Evolutionary conservation across 2,329 filamentous ascomycete genomes (phyloP).

Genomic region (Seiridium cupressi): DNA sequence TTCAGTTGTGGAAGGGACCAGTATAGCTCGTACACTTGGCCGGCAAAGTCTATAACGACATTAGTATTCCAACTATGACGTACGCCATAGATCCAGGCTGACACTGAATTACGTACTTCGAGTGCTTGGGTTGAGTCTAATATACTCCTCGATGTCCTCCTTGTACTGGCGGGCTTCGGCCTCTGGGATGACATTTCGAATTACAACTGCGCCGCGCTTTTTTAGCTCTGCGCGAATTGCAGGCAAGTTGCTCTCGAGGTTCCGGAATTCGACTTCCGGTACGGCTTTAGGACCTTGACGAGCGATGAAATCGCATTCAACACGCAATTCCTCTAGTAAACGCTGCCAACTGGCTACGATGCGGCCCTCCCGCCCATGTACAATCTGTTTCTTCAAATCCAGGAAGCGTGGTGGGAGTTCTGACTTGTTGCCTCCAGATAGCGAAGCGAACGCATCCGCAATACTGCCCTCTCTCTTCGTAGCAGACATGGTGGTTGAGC

Average conservation of each 20-base stretch:
- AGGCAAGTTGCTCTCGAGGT: constrained; percentile 37
- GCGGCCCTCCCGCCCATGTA: constrained; percentile 45
- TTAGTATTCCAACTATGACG: constrained; percentile 19
- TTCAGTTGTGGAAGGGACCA: constrained; percentile 69
- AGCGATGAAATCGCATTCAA: constrained; percentile 47
- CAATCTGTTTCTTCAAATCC: constrained; percentile 51
- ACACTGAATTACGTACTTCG: constrained; percentile 35
- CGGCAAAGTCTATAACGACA: constrained; percentile 64
- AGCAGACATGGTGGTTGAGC: not conserved
- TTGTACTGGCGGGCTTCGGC: constrained; percentile 65
- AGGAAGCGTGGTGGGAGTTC: constrained; percentile 56
- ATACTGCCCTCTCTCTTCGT: constrained; percentile 59
- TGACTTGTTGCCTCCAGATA: constrained; percentile 44
- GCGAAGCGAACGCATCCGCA: constrained; percentile 59
- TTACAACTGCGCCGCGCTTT: constrained; percentile 61
- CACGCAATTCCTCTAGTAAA: constrained; percentile 40
- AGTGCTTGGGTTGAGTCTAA: constrained; percentile 59
- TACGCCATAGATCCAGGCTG: not conserved
- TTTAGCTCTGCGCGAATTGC: constrained; percentile 46
- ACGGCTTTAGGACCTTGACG: constrained; percentile 45
- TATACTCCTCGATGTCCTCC: constrained; percentile 62
- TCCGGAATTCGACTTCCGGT: constrained; percentile 48
- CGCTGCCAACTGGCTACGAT: constrained; percentile 48
- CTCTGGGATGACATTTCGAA: constrained; percentile 64
- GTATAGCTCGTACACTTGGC: constrained; percentile 74